Conservation (phyloP, 1,284 basidiomycete genomes). For the Cerioporus squamosus region DNA sequence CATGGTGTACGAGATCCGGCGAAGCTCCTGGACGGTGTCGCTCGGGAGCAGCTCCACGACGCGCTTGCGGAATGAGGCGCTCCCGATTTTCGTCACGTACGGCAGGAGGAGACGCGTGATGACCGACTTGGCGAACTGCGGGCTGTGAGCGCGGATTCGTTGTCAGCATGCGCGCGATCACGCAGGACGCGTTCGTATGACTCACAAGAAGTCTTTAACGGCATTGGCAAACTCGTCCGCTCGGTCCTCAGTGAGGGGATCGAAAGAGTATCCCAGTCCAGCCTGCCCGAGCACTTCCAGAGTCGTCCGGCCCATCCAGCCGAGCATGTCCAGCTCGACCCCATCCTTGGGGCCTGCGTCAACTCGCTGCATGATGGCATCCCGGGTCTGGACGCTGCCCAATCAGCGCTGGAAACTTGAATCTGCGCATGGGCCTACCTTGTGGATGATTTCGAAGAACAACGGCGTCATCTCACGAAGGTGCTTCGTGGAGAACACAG, state of each 20-base stretch:
- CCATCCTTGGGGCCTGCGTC: constrained; percentile 1
- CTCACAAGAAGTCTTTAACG: constrained; percentile 32
- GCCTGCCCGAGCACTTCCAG: constrained; percentile 26
- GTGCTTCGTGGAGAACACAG: constrained; percentile 24
- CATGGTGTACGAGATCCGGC: constrained; percentile 24
- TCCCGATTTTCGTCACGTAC: constrained; percentile 5
- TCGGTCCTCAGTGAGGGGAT: constrained; percentile 21
- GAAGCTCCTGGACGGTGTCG: constrained; percentile 13
- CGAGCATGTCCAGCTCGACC: constrained; percentile 24
- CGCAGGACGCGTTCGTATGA: neutral
- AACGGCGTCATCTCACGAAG: constrained; percentile 21
- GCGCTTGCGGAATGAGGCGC: constrained; percentile 14
- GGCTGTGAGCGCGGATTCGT: constrained; percentile 7
- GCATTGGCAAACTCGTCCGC: constrained; percentile 28
- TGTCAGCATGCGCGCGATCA: neutral
- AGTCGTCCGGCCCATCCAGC: constrained; percentile 25
- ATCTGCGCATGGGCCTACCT: neutral
- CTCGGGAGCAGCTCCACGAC: constrained; percentile 15
- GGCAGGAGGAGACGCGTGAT: constrained; percentile 12
- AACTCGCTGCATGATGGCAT: constrained; percentile 17
- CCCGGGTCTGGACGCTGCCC: constrained; percentile 14
- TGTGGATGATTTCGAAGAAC: constrained; percentile 21
- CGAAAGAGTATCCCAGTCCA: constrained; percentile 24
- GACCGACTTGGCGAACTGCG: constrained; percentile 12
- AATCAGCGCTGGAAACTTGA: neutral